Evolutionary conservation across 495 filamentous ascomycete species (phyloP).

Genomic region (Jackrogersella multiformis): DNA sequence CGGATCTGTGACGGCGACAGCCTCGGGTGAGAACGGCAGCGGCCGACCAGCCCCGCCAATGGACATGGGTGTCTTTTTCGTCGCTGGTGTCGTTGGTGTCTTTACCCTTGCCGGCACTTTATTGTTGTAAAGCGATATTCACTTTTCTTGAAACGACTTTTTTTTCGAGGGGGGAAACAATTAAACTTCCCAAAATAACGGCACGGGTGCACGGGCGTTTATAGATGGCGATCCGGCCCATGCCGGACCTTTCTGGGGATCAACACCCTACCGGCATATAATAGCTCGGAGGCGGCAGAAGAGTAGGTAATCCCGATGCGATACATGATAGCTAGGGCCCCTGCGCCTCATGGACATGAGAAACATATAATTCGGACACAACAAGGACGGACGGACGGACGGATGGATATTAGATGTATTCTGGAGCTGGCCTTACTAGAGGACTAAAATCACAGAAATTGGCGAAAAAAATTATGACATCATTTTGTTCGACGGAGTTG

Average conservation of each 20-base stretch:
- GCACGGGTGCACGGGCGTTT: conserved; percentile 14
- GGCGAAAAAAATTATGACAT: conserved; percentile 14
- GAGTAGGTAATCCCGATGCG: not conserved
- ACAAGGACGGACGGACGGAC: not conserved
- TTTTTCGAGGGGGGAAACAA: not conserved
- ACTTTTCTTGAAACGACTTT: not conserved
- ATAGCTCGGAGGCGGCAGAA: conserved; percentile 14
- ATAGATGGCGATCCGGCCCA: conserved; percentile 12
- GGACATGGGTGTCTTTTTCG: conserved; percentile 63
- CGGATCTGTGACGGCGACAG: conserved; percentile 59
- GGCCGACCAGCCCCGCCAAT: conserved; percentile 55
- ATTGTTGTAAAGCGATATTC: conserved; percentile 58
- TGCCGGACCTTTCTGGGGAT: conserved; percentile 8
- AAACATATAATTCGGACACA: conserved; percentile 17
- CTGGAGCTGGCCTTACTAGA: conserved; percentile 33
- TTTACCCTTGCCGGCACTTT: conserved; percentile 73
- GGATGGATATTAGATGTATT: conserved; percentile 34
- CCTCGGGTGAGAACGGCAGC: conserved; percentile 50
- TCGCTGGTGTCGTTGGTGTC: conserved; percentile 63
- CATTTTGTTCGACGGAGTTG: conserved; percentile 19
- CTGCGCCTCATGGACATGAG: not conserved
- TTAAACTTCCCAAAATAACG: not conserved
- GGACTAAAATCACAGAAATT: conserved; percentile 19
- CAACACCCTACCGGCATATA: conserved; percentile 7
- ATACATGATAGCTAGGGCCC: not conserved